Conservation (phyloP, 768 basidiomycete species). For the Paxillus involutus region DNA sequence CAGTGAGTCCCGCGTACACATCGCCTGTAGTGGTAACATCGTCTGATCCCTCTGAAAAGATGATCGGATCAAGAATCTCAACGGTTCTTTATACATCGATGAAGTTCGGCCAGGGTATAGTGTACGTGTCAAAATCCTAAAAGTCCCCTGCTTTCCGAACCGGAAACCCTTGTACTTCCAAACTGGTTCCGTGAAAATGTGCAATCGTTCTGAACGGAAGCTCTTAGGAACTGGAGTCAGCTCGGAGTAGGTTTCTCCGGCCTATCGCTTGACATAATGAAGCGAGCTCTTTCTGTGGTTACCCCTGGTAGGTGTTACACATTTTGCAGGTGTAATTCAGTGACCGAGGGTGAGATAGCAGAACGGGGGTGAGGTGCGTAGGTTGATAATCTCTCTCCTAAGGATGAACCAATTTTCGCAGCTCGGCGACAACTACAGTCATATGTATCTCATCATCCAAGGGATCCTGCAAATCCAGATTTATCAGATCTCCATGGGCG, state of each 20-base stretch:
- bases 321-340: conserved; percentile 34
- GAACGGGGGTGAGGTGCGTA: conserved; percentile 40
- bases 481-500: conserved; percentile 74
- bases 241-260: conserved; percentile 51
- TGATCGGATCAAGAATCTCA: conserved; percentile 70
- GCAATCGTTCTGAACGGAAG: conserved; percentile 55
- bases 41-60: conserved; percentile 47
- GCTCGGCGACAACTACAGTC: conserved; percentile 73
- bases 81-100: conserved; percentile 68
- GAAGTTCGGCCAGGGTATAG: conserved; percentile 79
- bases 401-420: conserved; percentile 45
- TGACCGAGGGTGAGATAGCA: conserved; percentile 52
- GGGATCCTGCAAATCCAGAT: conserved; percentile 76
- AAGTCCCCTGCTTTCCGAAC: conserved; percentile 20
- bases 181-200: conserved; percentile 55
- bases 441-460: conserved; percentile 64
- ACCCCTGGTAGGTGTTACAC: conserved; percentile 44
- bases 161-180: conserved; percentile 62
- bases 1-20: conserved; percentile 36
- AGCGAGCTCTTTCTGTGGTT: conserved; percentile 57
- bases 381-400: no score
- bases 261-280: conserved; percentile 69
- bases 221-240: conserved; percentile 49
- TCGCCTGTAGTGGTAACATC: conserved; percentile 21
- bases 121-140: conserved; percentile 29